Base-by-base conservation (phyloP, 2,329 filamentous ascomycete species). In the Verticillium nubilum region DNA sequence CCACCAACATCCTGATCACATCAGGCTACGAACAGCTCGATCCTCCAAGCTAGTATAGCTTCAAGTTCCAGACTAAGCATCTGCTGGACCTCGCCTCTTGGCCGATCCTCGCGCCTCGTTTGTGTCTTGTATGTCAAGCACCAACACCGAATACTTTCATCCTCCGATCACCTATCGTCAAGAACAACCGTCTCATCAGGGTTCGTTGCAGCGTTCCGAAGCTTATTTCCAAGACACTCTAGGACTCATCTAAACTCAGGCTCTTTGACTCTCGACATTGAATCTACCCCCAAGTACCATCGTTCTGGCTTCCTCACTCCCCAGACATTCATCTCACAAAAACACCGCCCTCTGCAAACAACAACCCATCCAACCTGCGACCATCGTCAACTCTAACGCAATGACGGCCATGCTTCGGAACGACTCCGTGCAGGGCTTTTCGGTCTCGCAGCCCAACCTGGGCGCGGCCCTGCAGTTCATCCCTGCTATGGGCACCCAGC, bases 391-490 rank as follows among this genome's bases (percentile, higher is more conserved):
- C 19, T 12, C 42, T 29, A n/a, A 59, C 52, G 50, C 63, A 59
- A 72, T 76, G 70, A 67, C 72, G 47, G 66, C 65, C 59, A 76
- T 74, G 72, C 72, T 72, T 58, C 67, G 68, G 61, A 72, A 73
- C 66, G 68, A 67, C 62, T 73, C 74, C 53, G 66, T 74, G 37
- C 71, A 79, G 73, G 82, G 82, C 59, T 86, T 86, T 71, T 85
- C 83, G 61, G 78, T 87, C 70, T 84, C 80, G 68, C 85, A 88
- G 75, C 78, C 83, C 52, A 70, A 76, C 55, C 75, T 85, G 58
- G 85, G 85, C 57, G 78, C 80, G 54, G 73, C 80, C 62, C 76
- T 88, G 59, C 77, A 91, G 73, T 86, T 91, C 81, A 73, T 86
- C 70, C 81, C 91, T 76, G 75, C 87, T 67, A 76, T 91, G 73